Percentiles rank a stretch among this genome's conserved stretches.
Conservation (phyloP, 257 asterid species). For the Rhazya stricta region DNA sequence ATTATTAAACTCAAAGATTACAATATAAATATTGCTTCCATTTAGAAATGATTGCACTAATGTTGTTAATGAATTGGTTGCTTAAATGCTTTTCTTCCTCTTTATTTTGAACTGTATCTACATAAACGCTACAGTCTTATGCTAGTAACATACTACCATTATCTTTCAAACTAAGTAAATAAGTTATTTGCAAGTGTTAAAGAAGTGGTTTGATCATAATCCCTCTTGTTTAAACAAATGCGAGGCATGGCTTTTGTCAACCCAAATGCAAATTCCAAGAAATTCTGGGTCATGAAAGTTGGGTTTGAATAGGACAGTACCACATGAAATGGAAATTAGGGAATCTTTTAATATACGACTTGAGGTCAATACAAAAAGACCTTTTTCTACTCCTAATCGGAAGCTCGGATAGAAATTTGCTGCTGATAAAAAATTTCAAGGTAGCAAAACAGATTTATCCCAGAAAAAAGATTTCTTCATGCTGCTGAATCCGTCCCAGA, state of each 20-base stretch:
- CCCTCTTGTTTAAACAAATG: not conserved
- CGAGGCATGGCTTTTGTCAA: not conserved
- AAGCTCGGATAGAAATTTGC: not conserved
- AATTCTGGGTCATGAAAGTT: not conserved
- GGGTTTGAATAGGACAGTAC: not conserved
- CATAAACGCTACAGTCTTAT: not conserved
- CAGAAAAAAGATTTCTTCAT: not conserved
- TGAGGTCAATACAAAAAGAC: not conserved
- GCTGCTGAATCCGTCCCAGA: not conserved
- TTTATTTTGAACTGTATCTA: not conserved
- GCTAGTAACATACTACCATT: not conserved
- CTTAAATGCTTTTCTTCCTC: not conserved
- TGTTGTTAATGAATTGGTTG: not conserved
- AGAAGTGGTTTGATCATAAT: not conserved
- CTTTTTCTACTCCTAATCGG: not conserved
- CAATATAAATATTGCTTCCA: not conserved
- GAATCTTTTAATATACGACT: not conserved
- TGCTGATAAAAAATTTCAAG: not conserved
- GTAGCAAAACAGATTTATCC: not conserved
- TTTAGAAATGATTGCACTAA: not conserved
- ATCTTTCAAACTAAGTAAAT: not conserved
- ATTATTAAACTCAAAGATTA: not conserved
- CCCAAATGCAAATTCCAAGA: not conserved
- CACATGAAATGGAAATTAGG: not conserved
- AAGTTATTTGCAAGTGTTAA: not conserved